phyloP scores from a whole-genome alignment of 495 filamentous ascomycete species.

The Podospora bellae-mahoneyi region DNA sequence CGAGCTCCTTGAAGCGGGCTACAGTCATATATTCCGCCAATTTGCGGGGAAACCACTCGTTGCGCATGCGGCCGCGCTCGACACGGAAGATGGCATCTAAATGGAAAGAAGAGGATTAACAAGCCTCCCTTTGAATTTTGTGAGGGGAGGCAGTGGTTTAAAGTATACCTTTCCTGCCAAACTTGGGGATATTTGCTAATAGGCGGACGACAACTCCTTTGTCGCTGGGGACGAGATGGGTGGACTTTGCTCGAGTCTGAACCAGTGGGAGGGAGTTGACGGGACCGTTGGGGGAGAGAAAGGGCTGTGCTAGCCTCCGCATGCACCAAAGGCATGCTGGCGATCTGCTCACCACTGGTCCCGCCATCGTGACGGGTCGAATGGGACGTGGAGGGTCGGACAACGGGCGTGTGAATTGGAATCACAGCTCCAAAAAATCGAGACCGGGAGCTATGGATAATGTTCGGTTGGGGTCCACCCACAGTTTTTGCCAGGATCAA shows the following conservation, averaged over 20 bases:
- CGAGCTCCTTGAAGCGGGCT: constrained; percentile 40
- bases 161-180: constrained; percentile 55
- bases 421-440: neutral
- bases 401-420: neutral
- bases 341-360: constrained; percentile 22
- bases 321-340: constrained; percentile 33
- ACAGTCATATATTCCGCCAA: constrained; percentile 47
- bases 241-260: constrained; percentile 33
- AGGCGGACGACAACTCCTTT: constrained; percentile 58
- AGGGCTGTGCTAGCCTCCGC: constrained; percentile 27
- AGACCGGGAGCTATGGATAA: constrained; percentile 12
- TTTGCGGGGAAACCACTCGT: constrained; percentile 43
- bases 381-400: neutral
- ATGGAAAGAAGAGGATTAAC: neutral
- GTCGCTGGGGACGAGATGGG: constrained; percentile 24
- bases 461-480: constrained; percentile 5
- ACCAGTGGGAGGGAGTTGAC: constrained; percentile 14
- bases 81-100: constrained; percentile 45
- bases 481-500: too few relatives aligned
- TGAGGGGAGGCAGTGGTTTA: neutral
- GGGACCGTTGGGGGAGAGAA: constrained; percentile 11
- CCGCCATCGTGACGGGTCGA: constrained; percentile 19
- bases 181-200: constrained; percentile 55
- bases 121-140: neutral
- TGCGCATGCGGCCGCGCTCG: constrained; percentile 47